Evolutionary conservation across 169 alveolate species (phyloP), one percentile per base, ranked within the genome.

Genomic region (Plasmodium adleri): DNA sequence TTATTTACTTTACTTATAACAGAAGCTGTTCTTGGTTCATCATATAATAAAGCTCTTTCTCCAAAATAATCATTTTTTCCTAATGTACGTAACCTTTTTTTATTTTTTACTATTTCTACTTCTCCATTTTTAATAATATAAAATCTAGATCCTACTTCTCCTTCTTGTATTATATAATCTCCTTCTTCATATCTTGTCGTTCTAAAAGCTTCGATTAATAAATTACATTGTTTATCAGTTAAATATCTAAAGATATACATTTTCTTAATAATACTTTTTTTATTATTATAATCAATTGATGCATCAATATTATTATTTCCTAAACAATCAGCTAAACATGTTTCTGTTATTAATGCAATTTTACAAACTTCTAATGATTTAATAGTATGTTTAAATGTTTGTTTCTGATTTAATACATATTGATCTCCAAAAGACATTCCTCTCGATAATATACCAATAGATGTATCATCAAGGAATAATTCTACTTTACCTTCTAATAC

Each of bases 391-490:
- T 74, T 83, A 73, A 96, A 96, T 39, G 96, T 96, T 20, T 93
- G 88, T 64, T 94, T 96, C n/a, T 97, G 97, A 58, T 94, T 90
- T 32, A 95, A 75, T 1, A 96, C 97, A 75, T 95, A 96, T 73
- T 96, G 97, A 88, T 98, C 99, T 3, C 99, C 99, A 72, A 98
- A 98, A 49, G 97, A 94, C 67, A 97, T 98, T 0, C 99, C 99
- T 67, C 98, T 92, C 49, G 95, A 93, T 88, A 97, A 93, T 47
- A 68, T 58, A 13, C 96, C 96, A 22, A 94, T 91, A 60, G 92
- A 93, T 43, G 56, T 58, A 60, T 91, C 94, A 67, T 94, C 93
- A 15, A 85, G 87, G 17, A 70, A 67, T n/a, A 95, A 78, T 10
- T 74, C 89, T 56, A 96, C 97, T 32, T 95, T 95, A 1, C 98